These are phyloP conservation scores for Zasmidium cellare DNA, from an alignment of 2,329 filamentous ascomycete species.

Conservation along the genomic window DNA sequence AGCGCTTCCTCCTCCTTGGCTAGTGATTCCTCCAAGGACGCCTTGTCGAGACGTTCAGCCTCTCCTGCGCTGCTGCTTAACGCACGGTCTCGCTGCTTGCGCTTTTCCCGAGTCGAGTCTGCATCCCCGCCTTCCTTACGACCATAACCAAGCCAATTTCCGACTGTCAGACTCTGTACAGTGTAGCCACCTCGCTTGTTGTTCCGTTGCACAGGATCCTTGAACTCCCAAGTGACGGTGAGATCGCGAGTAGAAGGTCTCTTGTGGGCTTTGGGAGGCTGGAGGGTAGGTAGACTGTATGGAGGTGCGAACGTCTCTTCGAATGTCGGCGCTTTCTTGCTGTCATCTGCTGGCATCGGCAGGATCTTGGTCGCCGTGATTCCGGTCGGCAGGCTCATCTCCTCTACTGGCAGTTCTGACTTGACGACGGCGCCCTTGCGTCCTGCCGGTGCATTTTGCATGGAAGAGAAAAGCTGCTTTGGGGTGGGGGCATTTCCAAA, in stretches of 20 bases:
- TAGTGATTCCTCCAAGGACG: slow-evolving; percentile 38
- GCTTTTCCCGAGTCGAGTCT: slow-evolving; percentile 63
- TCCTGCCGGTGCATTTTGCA: slow-evolving; percentile 50
- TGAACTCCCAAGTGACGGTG: slow-evolving; percentile 49
- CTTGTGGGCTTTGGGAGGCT: slow-evolving; percentile 69
- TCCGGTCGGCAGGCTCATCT: slow-evolving; percentile 70
- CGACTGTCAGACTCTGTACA: slow-evolving; percentile 64
- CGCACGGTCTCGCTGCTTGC: slow-evolving; percentile 69
- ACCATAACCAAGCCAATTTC: slow-evolving; percentile 64
- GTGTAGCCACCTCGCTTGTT: slow-evolving; percentile 60
- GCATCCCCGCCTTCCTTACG: slow-evolving; percentile 45
- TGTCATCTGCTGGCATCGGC: slow-evolving; percentile 48
- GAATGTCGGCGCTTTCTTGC: slow-evolving; percentile 61
- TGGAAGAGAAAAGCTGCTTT: slow-evolving; percentile 82
- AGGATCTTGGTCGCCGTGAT: slow-evolving; percentile 69
- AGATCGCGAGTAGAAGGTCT: slow-evolving; percentile 62
- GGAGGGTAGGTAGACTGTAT: slow-evolving; percentile 62
- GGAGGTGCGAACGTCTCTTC: slow-evolving; percentile 74
- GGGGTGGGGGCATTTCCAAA: slow-evolving; percentile 73
- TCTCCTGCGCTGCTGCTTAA: slow-evolving; percentile 64
- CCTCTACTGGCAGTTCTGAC: slow-evolving; percentile 52
- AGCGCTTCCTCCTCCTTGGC: slow-evolving; percentile 68
- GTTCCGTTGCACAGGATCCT: slow-evolving; percentile 28
- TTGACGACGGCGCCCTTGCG: slow-evolving; percentile 20
- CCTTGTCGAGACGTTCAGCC: slow-evolving; percentile 41